Base-by-base conservation (phyloP, 768 basidiomycete genomes). In the Lepiota brunneoincarnata region DNA sequence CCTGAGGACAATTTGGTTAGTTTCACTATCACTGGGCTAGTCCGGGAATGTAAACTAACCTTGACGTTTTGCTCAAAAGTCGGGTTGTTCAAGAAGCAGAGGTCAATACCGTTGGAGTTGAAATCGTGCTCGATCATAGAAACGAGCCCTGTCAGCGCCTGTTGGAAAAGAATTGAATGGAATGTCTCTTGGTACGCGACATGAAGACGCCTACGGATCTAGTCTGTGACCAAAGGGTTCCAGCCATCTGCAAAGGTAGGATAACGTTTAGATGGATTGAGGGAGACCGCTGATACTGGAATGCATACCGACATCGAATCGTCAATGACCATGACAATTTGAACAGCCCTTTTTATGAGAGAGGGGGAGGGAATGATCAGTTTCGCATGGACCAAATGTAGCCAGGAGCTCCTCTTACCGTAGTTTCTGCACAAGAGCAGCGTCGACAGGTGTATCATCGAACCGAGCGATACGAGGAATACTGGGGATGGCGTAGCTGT, bases 301-400 rank as follows among this genome's bases (percentile, higher is more conserved):
- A 28, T 18, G 26, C 59, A 17, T 37, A 62, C 63, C 42, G 63
- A 64, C 38, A 53, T 49, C 9, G 63, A 64, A 51, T 64, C 63
- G 23, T 64, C 63, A 21, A 64, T 45, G 12, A 62, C 48, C 35
- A 64, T 51, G 26, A 64, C 61, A 34, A 58, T 61, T 46, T 64
- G 62, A 41, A 64, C 55, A 45, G 50, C 50, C 41, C 63, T 64
- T 18, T 4, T 14, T 31, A 31, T 4, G 10, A 23, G n/a, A 23
- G 9, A 38, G 3, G 2, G 10, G 11, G 18, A 38, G 3, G 2
- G 10, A 12, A 14, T 11, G 15, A n/a, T 46, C 18, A n/a, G 11
- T 2, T 31, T 31, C 7, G 11, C 11, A 10, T 31, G 11, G 11
- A 9, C 31, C 4, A 31, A 31, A 31, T 31, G 31, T 10, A 10